These are phyloP conservation scores for Chlorella sp. DNA, from an alignment of 139 green algal genomes.

Conservation along the genomic window DNA sequence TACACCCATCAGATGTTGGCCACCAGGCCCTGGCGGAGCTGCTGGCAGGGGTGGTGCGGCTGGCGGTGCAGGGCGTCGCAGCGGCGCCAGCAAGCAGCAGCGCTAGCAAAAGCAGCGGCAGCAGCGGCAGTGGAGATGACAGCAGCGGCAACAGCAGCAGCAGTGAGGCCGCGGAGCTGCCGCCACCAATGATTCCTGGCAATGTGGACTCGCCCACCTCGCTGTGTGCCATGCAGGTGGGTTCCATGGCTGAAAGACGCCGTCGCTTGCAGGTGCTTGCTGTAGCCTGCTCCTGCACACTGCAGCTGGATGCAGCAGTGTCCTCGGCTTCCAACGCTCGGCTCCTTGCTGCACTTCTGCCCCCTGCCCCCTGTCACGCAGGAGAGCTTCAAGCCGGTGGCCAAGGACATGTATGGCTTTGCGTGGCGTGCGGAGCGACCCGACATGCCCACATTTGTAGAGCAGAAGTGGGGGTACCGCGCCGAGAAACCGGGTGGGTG, in stretches of 20 bases:
- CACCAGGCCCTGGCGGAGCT: slow-evolving; percentile 19
- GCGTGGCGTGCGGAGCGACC: neutral
- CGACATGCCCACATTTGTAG: neutral
- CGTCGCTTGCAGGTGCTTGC: too few species aligned
- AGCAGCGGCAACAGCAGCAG: neutral
- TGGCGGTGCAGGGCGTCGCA: neutral
- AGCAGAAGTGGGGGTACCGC: slow-evolving; percentile 17
- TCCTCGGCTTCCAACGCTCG: too few species aligned
- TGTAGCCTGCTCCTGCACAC: too few species aligned
- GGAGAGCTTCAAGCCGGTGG: slow-evolving; percentile 8
- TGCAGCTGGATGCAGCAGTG: too few species aligned
- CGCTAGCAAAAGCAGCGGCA: neutral
- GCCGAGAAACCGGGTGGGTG: neutral
- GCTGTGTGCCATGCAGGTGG: slow-evolving; percentile 10
- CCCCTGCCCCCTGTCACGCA: neutral
- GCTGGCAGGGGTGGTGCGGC: slow-evolving; percentile 6
- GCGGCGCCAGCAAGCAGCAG: neutral
- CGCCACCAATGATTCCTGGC: slow-evolving; percentile 13
- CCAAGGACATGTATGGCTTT: neutral
- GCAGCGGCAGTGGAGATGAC: neutral
- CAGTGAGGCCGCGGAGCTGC: neutral
- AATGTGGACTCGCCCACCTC: neutral
- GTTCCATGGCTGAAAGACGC: too few species aligned
- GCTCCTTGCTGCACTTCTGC: too few species aligned
- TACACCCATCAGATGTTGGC: slow-evolving; percentile 15